phyloP scores from a whole-genome alignment of 202 grass and related monocot species.

The Bolboschoenoplectus hybrid region DNA sequence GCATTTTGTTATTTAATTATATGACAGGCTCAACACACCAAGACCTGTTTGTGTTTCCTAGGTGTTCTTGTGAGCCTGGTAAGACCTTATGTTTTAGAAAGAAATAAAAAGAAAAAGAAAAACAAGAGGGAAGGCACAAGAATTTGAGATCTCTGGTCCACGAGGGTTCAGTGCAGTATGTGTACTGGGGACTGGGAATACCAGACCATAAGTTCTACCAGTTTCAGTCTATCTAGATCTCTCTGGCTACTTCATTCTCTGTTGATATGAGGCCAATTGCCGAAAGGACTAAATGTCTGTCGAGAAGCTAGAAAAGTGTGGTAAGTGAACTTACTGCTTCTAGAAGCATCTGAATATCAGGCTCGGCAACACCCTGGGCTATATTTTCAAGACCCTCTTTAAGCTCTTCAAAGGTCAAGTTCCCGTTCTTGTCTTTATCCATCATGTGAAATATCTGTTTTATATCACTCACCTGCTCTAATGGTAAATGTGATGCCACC shows the following conservation, averaged over 20 bases:
- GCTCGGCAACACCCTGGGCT: constrained; percentile 62
- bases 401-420: constrained; percentile 75
- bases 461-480: constrained; percentile 65
- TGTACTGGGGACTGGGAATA: neutral
- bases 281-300: neutral
- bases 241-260: constrained; percentile 12
- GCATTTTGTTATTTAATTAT: neutral
- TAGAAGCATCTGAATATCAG: constrained; percentile 83
- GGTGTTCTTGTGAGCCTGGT: neutral
- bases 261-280: neutral
- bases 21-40: neutral
- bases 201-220: neutral
- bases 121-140: neutral
- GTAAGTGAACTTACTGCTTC: constrained; percentile 72
- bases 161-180: neutral
- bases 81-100: neutral
- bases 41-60: neutral
- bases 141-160: neutral
- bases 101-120: neutral
- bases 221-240: neutral
- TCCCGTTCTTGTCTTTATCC: constrained; percentile 73
- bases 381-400: constrained; percentile 71
- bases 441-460: constrained; percentile 87
- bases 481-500: constrained; percentile 65
- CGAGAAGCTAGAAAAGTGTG: constrained; percentile 1